Evolutionary conservation across 305 asterid species (phyloP), one percentile per base, ranked within the genome.

Genomic region (Ruellia speciosa): DNA sequence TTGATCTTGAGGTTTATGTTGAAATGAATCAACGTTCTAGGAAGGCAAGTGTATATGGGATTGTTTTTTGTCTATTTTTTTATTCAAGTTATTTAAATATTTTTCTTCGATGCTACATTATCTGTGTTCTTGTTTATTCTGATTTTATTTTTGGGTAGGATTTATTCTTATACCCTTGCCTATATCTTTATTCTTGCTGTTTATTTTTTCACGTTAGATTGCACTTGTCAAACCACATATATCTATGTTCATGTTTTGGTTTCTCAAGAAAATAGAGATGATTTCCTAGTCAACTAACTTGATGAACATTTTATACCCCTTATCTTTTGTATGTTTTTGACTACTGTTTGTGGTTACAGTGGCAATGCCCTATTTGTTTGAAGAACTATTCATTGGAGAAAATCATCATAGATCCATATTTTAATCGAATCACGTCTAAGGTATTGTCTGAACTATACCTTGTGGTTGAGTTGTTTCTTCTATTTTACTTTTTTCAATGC

Each of bases 311-410:
- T n/a, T 59, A 6, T 34, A 19, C 50, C 52, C 57, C 45, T 18
- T 56, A 31, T 47, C 54, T 51, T 60, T 58, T 48, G 14, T 56
- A 16, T 66, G 41, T 52, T 76, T 64, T 55, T 54, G 37, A 52
- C 19, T 49, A 37, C 58, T 61, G 16, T 53, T 68, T 79, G 60
- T 73, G 75, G 56, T 52, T 93, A 89, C 88, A 93, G 99, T 93
- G 99, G 99, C 99, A 93, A 69, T 93, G 99, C 60, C 99, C 99
- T 62, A 71, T 87, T 65, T 93, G 99, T 83, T 76, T 89, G 71
- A 93, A 83, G 90, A 93, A 93, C 71, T 93, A 85, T 68, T 69
- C 92, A 53, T 70, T 86, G 89, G 99, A 86, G 72, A 84, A 85
- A 69, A 79, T 89, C 68, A 79, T 93, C 72, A 79, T 87, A 64